These are phyloP conservation scores for Aspergillus jensenii DNA, from an alignment of 2,329 filamentous ascomycete species.

Conservation along the genomic window DNA sequence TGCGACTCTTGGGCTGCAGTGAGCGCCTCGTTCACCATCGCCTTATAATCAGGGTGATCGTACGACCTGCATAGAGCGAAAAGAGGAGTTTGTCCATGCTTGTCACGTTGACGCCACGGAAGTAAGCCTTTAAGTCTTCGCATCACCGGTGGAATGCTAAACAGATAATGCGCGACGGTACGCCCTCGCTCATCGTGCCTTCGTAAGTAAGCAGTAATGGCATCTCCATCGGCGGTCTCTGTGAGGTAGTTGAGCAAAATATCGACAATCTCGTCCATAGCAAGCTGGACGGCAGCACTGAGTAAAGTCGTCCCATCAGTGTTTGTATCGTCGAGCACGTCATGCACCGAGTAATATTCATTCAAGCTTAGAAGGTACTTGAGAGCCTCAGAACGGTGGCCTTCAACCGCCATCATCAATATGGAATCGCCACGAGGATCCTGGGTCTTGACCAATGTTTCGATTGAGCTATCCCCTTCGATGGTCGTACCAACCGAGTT, in stretches of 20 bases:
- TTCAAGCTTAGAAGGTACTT: slow-evolving; percentile 75
- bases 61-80: slow-evolving; percentile 96
- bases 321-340: slow-evolving; percentile 79
- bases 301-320: slow-evolving; percentile 87
- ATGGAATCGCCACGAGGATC: slow-evolving; percentile 75
- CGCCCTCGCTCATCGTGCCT: slow-evolving; percentile 81
- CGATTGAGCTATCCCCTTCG: slow-evolving; percentile 83
- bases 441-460: slow-evolving; percentile 58
- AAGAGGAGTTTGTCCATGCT: slow-evolving; percentile 95
- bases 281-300: slow-evolving; percentile 85
- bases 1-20: slow-evolving; percentile 72
- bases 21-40: slow-evolving; percentile 83
- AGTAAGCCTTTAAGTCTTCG: slow-evolving; percentile 71
- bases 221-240: slow-evolving; percentile 53
- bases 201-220: slow-evolving; percentile 67
- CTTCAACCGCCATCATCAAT: slow-evolving; percentile 80
- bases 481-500: slow-evolving; percentile 70
- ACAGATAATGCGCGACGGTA: slow-evolving; percentile 92
- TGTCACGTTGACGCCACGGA: slow-evolving; percentile 88
- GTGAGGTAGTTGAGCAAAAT: slow-evolving; percentile 72
- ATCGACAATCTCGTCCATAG: slow-evolving; percentile 71
- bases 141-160: slow-evolving; percentile 83
- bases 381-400: slow-evolving; percentile 69
- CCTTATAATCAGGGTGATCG: slow-evolving; percentile 81
- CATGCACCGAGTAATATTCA: slow-evolving; percentile 70